Evolutionary conservation across 2,329 filamentous ascomycete genomes (phyloP).

Genomic region (Aspergillus oerlinghausenensis): DNA sequence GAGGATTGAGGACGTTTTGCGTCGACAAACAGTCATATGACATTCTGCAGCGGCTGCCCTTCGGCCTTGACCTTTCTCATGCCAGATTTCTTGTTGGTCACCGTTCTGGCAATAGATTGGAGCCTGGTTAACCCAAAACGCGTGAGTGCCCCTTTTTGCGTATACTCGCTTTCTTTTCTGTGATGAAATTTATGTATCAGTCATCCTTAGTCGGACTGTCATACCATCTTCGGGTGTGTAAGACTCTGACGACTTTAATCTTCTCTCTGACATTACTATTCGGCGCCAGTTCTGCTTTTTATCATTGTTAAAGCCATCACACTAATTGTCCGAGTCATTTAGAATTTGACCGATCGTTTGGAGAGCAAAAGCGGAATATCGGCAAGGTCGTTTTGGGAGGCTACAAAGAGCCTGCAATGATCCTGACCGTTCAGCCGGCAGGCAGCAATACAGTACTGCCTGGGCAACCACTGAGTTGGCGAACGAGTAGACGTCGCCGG

Average conservation of each 20-base stretch:
- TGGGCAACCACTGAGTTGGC: conserved; percentile 32
- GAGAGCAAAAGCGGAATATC: background rate
- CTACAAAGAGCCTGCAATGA: background rate
- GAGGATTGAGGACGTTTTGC: conserved; percentile 25
- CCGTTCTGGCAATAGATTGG: too few species aligned
- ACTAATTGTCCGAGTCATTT: background rate
- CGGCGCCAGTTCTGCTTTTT: background rate
- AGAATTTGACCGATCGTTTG: background rate
- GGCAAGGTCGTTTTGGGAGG: background rate
- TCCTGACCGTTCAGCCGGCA: background rate
- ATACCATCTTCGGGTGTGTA: conserved; percentile 37
- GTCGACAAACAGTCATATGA: background rate
- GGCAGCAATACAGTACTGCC: background rate
- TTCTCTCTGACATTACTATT: conserved; percentile 39
- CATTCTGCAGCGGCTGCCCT: background rate
- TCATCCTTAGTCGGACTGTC: conserved; percentile 91
- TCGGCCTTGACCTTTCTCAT: background rate
- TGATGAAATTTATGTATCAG: conserved; percentile 88
- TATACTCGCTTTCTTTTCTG: conserved; percentile 29
- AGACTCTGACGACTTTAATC: conserved; percentile 43
- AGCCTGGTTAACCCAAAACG: background rate
- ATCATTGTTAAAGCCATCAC: background rate
- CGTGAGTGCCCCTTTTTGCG: conserved; percentile 12
- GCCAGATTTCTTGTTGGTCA: background rate
- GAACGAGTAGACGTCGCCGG: conserved; percentile 55